These are phyloP conservation scores for Magnolia changhungtana DNA, from an alignment of 164 flowering plant genomes.

Conservation along the genomic window DNA sequence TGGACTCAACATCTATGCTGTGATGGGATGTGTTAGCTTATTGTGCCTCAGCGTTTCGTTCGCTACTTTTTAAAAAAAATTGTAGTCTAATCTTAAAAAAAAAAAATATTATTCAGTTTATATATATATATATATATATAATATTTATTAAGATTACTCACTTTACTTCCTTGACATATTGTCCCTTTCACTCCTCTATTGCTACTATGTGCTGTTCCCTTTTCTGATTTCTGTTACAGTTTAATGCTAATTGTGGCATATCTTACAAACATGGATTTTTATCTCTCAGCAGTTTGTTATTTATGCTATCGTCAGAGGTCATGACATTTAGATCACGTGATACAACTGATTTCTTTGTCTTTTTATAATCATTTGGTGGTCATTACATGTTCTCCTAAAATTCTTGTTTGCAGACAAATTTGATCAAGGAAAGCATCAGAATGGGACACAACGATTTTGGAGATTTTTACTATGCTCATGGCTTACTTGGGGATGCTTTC, in stretches of 20 bases:
- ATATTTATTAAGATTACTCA: not conserved
- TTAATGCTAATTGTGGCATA: not conserved
- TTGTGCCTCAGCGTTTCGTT: not conserved
- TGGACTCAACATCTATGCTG: too few species aligned
- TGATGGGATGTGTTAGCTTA: too few species aligned
- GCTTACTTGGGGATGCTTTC: slow-evolving; percentile 82
- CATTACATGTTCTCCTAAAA: not conserved
- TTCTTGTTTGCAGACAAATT: slow-evolving; percentile 64
- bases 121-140: too few species aligned
- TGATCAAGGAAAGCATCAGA: slow-evolving; percentile 96
- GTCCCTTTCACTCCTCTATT: not conserved
- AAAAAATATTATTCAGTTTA: too few species aligned
- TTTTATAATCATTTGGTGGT: not conserved
- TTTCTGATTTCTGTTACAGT: not conserved
- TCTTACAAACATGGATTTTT: not conserved
- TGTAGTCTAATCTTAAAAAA: too few species aligned
- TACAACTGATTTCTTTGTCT: not conserved
- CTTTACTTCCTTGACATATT: not conserved
- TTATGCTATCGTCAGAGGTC: not conserved
- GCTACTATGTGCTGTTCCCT: not conserved
- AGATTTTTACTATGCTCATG: slow-evolving; percentile 85
- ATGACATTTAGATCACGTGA: not conserved
- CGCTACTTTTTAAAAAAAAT: not conserved
- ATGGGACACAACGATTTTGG: slow-evolving; percentile 99
- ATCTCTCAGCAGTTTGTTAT: not conserved